Evolutionary conservation across 768 basidiomycete species (phyloP), one percentile per base, ranked within the genome.

Genomic region (Royoungia palumana): DNA sequence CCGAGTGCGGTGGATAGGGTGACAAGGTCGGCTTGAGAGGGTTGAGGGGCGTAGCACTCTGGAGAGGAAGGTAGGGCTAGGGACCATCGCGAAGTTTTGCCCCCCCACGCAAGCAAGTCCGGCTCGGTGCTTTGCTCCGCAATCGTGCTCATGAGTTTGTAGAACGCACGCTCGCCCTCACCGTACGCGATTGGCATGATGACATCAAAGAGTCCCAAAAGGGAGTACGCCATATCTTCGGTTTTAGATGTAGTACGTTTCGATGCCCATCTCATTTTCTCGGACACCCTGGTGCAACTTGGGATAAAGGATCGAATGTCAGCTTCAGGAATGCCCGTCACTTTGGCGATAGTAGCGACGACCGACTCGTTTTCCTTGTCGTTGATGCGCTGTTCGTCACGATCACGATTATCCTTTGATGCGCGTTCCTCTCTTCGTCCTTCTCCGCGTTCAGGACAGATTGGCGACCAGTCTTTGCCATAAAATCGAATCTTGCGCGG

Each of bases 241-340:
- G 46, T 49, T 13, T 59, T 59, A n/a, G 59, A 48, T 5, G 62
- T 56, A 35, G 37, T 34, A 14, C 61, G 61, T 20, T 56, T 49
- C 11, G 61, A 61, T 7, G 54, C 56, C 62, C 61, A 62, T 17
- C 42, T 42, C 62, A 62, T 62, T 50, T 58, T 64, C 47, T 63
- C 62, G 4, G 51, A 27, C 6, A 64, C 27, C 37, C 56, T 35
- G 24, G 51, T 53, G 28, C 56, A 62, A 3, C 51, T 14, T 6
- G 55, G 62, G 43, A 44, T 44, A 25, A 64, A 62, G 35, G 19
- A 46, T n/a, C 56, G 53, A 43, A 64, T 41, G 46, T 64, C 58
- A 16, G 42, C 14, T 38, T 61, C 56, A 6, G 51, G 55, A 10
- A 64, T 63, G n/a, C 50, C 46, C 1, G 62, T 64, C 20, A 37